Base-by-base conservation (phyloP, 306 rosid genomes). In the Rosa persica region DNA sequence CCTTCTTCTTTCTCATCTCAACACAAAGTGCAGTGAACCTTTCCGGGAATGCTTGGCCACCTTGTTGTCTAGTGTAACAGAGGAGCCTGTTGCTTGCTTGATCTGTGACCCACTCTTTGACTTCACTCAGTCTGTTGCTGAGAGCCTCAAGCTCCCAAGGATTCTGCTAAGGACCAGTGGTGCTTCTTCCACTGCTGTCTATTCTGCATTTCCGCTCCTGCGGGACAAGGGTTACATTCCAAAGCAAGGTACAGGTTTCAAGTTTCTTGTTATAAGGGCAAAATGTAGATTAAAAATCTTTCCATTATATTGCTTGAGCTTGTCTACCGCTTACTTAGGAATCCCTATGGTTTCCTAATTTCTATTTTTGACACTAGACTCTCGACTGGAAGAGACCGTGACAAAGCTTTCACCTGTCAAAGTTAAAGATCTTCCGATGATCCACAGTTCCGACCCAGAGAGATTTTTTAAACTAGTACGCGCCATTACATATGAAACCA, bases 41-140 rank as follows among this genome's bases (percentile, higher is more conserved):
- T 84, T 87, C 44, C 48, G 58, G 19, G 82, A 84, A 1, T 80
- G 79, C 58, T 46, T 89, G 77, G 65, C 22, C 4, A 85, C 85
- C 70, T 6, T 84, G 68, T 12, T 85, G 0, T 75, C 54, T 12
- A 79, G 61, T 70, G 16, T 55, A 8, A 19, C 62, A 1, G 62
- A 55, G 62, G 62, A 20, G 62, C 62, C 62, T 52, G 5, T 82
- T 9, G 80, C 86, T 54, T 89, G 93, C 49, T 76, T 89, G 60
- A 84, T 89, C 66, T 75, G 84, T 2, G 89, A 87, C 67, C 85
- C 82, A 40, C 0, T 78, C 11, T 86, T 77, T 76, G 27, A 80
- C 74, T 87, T 78, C 82, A 66, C 89, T 64, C 88, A 64, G 72
- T 77, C 12, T 2, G 87, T 87, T 58, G 87, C 93, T 5, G 67